These are phyloP conservation scores for Candida sonorensis DNA, from an alignment of 805 yeast genomes.

Conservation along the genomic window DNA sequence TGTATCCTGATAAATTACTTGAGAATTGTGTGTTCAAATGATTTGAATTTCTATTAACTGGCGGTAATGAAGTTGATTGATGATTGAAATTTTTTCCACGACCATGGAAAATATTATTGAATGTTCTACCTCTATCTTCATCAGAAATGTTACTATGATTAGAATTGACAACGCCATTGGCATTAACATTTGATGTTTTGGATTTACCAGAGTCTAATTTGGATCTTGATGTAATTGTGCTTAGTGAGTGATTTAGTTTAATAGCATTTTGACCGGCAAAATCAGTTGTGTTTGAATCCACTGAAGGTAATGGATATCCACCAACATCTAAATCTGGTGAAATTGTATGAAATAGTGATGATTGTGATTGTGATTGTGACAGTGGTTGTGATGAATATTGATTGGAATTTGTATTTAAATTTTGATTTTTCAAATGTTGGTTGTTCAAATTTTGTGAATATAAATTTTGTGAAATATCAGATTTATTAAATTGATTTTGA, in stretches of 20 bases:
- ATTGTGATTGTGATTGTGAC: no score
- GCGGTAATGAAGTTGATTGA: conserved; percentile 21
- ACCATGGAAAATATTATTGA: conserved; percentile 9
- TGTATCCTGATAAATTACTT: not conserved
- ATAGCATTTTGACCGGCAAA: conserved; percentile 22
- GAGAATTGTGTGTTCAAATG: not conserved
- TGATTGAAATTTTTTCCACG: conserved; percentile 10
- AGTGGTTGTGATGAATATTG: no score
- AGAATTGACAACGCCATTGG: conserved; percentile 2
- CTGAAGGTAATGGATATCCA: conserved; percentile 15
- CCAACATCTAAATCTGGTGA: conserved; percentile 23
- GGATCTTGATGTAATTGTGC: conserved; percentile 21
- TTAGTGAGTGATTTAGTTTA: conserved; percentile 23
- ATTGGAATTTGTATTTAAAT: no score
- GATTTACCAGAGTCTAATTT: conserved; percentile 16
- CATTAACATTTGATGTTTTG: conserved; percentile 5
- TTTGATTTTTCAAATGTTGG: not conserved
- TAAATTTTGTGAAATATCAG: no score
- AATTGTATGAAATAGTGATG: no score
- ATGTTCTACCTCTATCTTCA: conserved; percentile 17
- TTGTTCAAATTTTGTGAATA: no score
- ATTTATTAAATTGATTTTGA: no score
- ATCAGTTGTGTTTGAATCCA: conserved; percentile 14
- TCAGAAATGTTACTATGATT: no score
- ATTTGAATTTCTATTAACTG: conserved; percentile 13